Percentiles rank a stretch among this genome's conserved stretches.
These are phyloP conservation scores for Alloascoidea africana DNA, from an alignment of 805 yeast genomes.

Conservation along the genomic window DNA sequence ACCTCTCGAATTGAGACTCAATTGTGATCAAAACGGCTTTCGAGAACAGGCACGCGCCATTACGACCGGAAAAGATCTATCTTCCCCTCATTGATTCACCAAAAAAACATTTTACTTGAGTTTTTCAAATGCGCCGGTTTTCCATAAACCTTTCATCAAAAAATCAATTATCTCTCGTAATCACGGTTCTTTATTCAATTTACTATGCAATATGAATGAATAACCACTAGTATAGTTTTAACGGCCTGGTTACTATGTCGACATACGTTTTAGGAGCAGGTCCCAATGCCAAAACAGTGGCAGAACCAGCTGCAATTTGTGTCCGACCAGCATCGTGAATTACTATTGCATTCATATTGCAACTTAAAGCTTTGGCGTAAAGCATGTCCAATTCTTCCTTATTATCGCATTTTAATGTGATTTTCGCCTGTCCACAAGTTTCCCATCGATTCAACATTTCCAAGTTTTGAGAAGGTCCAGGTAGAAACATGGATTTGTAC, in stretches of 20 bases:
- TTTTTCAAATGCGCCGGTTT: no score
- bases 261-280: constrained; percentile 65
- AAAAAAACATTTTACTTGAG: no score
- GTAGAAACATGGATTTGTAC: constrained; percentile 46
- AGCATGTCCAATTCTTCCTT: constrained; percentile 60
- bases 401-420: constrained; percentile 58
- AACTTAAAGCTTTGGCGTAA: constrained; percentile 65
- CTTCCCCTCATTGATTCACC: no score
- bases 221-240: neutral
- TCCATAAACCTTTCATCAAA: no score
- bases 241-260: neutral
- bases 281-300: constrained; percentile 92
- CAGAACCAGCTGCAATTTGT: constrained; percentile 90
- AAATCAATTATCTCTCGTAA: no score
- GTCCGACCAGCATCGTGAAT: constrained; percentile 97
- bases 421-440: constrained; percentile 81
- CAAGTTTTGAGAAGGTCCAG: constrained; percentile 40
- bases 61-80: no score
- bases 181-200: no score
- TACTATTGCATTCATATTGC: constrained; percentile 64
- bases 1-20: no score
- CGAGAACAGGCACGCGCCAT: no score
- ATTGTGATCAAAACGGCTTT: no score
- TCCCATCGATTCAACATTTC: constrained; percentile 64
- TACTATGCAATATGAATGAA: no score